These are phyloP conservation scores for Neurospora africana DNA, from an alignment of 495 filamentous ascomycete species.

Conservation along the genomic window DNA sequence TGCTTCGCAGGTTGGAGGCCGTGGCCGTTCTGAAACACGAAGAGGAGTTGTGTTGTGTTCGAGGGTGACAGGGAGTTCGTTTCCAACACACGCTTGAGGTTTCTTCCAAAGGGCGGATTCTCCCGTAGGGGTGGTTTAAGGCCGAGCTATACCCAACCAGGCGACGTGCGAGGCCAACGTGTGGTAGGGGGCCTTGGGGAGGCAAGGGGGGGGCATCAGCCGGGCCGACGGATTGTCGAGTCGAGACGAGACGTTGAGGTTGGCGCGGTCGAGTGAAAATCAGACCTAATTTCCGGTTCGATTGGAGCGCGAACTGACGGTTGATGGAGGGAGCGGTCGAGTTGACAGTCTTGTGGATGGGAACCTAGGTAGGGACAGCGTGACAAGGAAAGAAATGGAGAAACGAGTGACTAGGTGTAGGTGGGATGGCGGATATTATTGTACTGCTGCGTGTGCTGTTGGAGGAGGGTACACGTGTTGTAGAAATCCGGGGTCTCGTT, in stretches of 20 bases:
- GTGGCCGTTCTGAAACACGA: slow-evolving; percentile 36
- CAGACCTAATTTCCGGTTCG: neutral
- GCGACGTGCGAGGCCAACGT: neutral
- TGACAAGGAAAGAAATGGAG: neutral
- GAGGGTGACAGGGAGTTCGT: slow-evolving; percentile 22
- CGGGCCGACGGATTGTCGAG: neutral
- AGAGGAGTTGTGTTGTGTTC: slow-evolving; percentile 29
- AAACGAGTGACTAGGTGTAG: neutral
- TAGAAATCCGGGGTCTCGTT: neutral
- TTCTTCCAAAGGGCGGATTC: neutral
- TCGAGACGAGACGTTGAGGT: neutral
- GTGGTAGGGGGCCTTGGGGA: slow-evolving; percentile 3
- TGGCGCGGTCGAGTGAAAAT: neutral
- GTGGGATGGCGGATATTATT: neutral
- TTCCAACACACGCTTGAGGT: slow-evolving; percentile 4
- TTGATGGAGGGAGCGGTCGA: neutral
- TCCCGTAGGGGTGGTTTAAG: neutral
- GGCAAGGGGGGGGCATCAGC: slow-evolving; percentile 4
- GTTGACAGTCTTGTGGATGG: neutral
- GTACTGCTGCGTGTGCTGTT: neutral
- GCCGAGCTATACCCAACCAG: neutral
- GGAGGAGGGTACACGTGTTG: neutral
- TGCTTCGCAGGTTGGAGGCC: slow-evolving; percentile 21
- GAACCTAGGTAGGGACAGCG: neutral
- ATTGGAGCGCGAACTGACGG: neutral